Base-by-base conservation (phyloP, 2,329 filamentous ascomycete genomes). In the Chrysoporthe austroafricana region DNA sequence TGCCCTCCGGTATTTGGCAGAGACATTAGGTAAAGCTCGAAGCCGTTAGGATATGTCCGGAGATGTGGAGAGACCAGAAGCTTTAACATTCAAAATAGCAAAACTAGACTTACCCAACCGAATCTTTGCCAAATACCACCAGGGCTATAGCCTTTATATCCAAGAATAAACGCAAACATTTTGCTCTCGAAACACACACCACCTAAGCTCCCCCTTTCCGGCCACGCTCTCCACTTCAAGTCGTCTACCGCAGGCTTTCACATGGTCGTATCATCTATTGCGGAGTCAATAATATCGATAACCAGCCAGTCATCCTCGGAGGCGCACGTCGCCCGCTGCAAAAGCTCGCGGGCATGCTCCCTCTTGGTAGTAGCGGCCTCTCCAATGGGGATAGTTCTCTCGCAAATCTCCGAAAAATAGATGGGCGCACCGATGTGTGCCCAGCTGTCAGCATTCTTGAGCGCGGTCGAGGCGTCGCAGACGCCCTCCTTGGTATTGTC, bases 251-350 rank as follows among this genome's bases (percentile, higher is more conserved):
- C 4, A 16, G 18, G 4, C 44, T 7, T 5, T 18, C 18, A 46
- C 44, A 46, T 4, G 11, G 44, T 46, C 44, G 44, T 46, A 18
- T 46, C 44, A 4, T 46, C 44, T 18, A 18, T 18, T 46, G 44
- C 44, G 44, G 44, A 46, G 18, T 46, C 44, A 18, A 46, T 46
- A 7, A 46, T 46, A 46, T 46, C 44, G 44, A 69, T 11, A 50
- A 18, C 14, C 2, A 46, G 16, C 44, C 44, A 46, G 44, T 46
- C 18, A 7, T 16, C 16, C 44, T 46, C 44, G 16, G 44, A 4
- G 11, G 44, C 44, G 16, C 44, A 46, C 13, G 44, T 46, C 14
- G 44, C 7, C 44, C 44, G 44, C 44, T 46, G 44, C 44, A 46
- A 18, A 46, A 46, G 16, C 16, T 46, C 44, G 44, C 44, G 44